Conservation (phyloP, 371 early-diverging fungal species). For the Mortierella sp. region DNA sequence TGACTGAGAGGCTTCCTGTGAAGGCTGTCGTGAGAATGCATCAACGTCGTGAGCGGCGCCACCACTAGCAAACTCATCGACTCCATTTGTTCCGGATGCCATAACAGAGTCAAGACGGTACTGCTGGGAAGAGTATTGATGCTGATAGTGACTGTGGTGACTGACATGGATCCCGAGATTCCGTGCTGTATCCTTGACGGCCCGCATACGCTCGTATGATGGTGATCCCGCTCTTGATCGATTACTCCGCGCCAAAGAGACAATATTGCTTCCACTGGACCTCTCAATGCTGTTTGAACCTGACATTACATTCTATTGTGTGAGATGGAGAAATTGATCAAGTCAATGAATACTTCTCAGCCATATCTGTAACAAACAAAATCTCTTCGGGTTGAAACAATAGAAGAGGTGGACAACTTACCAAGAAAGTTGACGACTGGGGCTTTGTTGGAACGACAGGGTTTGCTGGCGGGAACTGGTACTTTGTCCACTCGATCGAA, state of each 20-base stretch:
- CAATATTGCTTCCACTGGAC: conserved; percentile 12
- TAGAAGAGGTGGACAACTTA: neutral
- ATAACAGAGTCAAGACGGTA: conserved; percentile 15
- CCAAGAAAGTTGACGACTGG: conserved; percentile 27
- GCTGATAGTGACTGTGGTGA: conserved; percentile 20
- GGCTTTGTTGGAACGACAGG: conserved; percentile 43
- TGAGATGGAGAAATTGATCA: neutral
- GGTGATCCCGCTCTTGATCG: conserved; percentile 50
- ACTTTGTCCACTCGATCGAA: conserved; percentile 52
- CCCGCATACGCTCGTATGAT: conserved; percentile 36
- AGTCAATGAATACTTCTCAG: neutral
- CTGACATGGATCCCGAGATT: conserved; percentile 41
- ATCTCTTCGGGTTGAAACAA: neutral
- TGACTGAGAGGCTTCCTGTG: conserved; percentile 12
- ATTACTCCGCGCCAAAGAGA: conserved; percentile 12
- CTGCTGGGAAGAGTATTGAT: conserved; percentile 1
- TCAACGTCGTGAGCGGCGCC: neutral
- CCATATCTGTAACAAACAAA: neutral
- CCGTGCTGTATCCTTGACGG: conserved; percentile 43
- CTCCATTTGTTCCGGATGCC: conserved; percentile 14
- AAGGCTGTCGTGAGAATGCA: conserved; percentile 2
- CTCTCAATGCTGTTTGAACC: conserved; percentile 17
- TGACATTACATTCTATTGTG: conserved; percentile 19
- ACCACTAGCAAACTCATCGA: conserved; percentile 4
- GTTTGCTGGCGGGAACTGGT: conserved; percentile 56